These are phyloP conservation scores for Sporothrix globosa DNA, from an alignment of 2,329 filamentous ascomycete species.

Conservation along the genomic window DNA sequence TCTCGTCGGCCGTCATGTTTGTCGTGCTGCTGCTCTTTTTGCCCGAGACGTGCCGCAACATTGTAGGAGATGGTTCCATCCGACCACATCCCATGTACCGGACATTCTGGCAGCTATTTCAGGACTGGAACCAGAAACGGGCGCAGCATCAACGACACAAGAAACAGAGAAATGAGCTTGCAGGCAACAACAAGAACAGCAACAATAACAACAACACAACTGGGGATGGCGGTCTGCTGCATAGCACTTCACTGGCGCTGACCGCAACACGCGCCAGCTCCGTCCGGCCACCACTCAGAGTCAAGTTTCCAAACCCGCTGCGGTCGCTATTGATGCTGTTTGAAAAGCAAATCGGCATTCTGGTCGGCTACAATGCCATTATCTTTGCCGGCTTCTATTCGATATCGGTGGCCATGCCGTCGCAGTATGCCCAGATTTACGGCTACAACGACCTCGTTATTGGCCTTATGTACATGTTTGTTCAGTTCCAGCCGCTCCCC, in stretches of 20 bases:
- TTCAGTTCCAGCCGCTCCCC: neutral
- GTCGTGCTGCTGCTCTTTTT: slow-evolving; percentile 53
- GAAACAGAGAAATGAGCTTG: neutral
- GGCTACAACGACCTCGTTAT: slow-evolving; percentile 60
- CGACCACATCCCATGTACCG: slow-evolving; percentile 35
- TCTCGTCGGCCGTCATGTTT: slow-evolving; percentile 49
- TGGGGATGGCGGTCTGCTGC: neutral
- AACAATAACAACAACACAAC: neutral
- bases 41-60: slow-evolving; percentile 55
- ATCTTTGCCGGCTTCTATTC: slow-evolving; percentile 57
- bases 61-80: slow-evolving; percentile 59
- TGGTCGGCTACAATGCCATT: slow-evolving; percentile 51
- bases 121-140: slow-evolving; percentile 16
- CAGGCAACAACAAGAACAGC: neutral
- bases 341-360: slow-evolving; percentile 73
- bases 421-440: slow-evolving; percentile 51
- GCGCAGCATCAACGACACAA: slow-evolving; percentile 19
- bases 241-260: neutral
- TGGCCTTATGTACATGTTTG: slow-evolving; percentile 54
- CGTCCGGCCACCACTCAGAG: slow-evolving; percentile 31
- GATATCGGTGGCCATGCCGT: slow-evolving; percentile 51
- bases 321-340: slow-evolving; percentile 77
- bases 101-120: slow-evolving; percentile 32
- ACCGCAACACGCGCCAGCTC: slow-evolving; percentile 17
- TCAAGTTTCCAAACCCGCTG: slow-evolving; percentile 67